Base-by-base conservation (phyloP, 1,139 yeast genomes). In the Geotrichum bryndzae region DNA sequence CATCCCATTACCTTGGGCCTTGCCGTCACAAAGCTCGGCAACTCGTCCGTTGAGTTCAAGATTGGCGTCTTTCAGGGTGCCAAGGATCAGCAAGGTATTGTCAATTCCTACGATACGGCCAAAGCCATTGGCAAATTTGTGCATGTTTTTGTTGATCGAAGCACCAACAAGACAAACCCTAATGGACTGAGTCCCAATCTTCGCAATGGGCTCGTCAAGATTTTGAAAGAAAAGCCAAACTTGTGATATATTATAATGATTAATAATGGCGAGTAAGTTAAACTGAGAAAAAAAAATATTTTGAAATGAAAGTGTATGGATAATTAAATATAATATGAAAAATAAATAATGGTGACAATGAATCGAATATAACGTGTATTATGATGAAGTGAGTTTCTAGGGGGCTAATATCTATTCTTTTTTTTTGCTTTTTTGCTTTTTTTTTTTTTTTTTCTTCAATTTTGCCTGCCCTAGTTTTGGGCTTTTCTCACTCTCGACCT, bases 101-200 rank as follows among this genome's bases (percentile, higher is more conserved):
- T 35, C 29, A 31, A 25, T 13, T 41, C 51, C 3, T 33, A 46
- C 31, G 59, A 60, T 7, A 29, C 52, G 1, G 73, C 73, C 10
- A 70, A 70, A 41, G 74, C 74, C 6, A 63, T 69, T 11, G 75
- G 74, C 41, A 58, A 66, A 29, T 69, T 70, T 62, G 70, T 70
- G 2, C 74, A 70, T 63, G 75, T 72, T 10, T 72, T 72, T 63
- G 73, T 72, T 11, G 72, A 72, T 54, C 59, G 65, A 31, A 38
- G 59, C 22, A 69, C 74, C 8, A 64, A 67, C 57, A 67, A 41
- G 23, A 41, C 48, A 15, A 41, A 8, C 23, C 48, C 48, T 3
- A 41, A 41, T 15, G 48, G 48, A 2, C 48, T 41, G 5, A 41
- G 48, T 41, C 48, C 48, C n/a, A 41, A 41, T 10, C 48, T 41